Percentiles rank a stretch among this genome's conserved stretches.
phyloP scores from a whole-genome alignment of 148 eudicot genomes.

The Beta vulgaris region DNA sequence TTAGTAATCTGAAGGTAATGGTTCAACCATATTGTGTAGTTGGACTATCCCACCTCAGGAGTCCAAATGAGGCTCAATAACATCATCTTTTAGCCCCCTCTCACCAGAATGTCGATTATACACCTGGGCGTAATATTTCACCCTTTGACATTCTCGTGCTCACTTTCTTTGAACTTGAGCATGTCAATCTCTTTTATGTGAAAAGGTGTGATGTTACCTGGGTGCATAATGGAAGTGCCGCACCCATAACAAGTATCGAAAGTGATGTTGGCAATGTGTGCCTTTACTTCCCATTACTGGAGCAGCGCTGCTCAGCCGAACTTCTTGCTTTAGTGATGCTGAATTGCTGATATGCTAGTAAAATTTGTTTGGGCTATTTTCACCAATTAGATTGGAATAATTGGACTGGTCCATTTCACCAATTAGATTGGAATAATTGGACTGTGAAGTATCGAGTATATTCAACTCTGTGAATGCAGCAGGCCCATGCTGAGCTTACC shows the following conservation, averaged over 20 bases:
- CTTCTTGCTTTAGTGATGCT: neutral
- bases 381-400: neutral
- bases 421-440: neutral
- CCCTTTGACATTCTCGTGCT: too few species aligned
- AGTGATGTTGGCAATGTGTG: neutral
- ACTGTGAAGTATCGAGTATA: neutral
- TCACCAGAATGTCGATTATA: too few species aligned
- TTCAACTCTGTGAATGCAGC: neutral
- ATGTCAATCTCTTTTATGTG: too few species aligned
- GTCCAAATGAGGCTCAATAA: neutral
- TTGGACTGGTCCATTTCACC: neutral
- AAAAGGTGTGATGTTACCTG: too few species aligned
- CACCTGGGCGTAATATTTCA: too few species aligned
- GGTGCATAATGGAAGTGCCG: too few species aligned
- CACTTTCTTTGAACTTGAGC: too few species aligned
- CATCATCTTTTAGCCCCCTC: neutral
- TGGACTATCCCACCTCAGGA: neutral
- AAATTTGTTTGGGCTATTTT: neutral
- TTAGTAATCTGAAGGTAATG: neutral
- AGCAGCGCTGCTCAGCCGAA: neutral
- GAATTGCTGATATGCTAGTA: neutral
- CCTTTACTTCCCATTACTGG: neutral
- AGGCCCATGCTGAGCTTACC: neutral
- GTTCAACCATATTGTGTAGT: neutral
- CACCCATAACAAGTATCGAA: neutral